Base-by-base conservation (phyloP, 139 green algal genomes). In the Haematococcus sp. region DNA sequence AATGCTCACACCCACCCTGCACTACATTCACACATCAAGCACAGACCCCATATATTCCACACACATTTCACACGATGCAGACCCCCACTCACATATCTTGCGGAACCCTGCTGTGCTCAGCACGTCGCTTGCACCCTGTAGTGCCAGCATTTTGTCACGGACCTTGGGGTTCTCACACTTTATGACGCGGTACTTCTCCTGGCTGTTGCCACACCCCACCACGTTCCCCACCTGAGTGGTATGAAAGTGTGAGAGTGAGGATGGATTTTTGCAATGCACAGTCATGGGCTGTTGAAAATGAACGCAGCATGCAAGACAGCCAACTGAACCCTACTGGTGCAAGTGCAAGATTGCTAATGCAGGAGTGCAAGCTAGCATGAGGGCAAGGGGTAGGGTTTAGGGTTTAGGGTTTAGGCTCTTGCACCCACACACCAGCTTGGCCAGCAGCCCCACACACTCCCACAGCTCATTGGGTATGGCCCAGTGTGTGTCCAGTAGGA, bases 121-220 rank as follows among this genome's bases (percentile, higher is more conserved):
- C 22, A 80, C 51, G 51, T 78, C 58, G 0, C n/a, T 15, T 9
- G 73, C 73, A 0, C 76, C 81, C 1, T 55, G 31, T 15, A 87
- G 59, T 3, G 71, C 40, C 56, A 74, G 54, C 31, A 84, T 66
- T 1, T 59, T 69, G 0, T 65, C 54, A 20, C 19, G 28, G 15
- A 86, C 55, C 27, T 71, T 77, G 0, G 59, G 27, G 51, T 86
- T 86, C 30, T 67, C 61, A 5, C 30, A 28, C 46, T 67, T 72
- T 1, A 78, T 56, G 30, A 2, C 60, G 40, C 71, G 59, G 60
- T 65, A 77, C 60, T 77, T 77, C 20, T 64, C 71, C 2, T 70
- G 34, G 49, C 43, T 60, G 60, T 77, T 77, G 27, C 59, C n/a
- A 30, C 71, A 77, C 3, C 58, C 40, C 20, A 63, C 59, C 23